Conservation (phyloP, 495 filamentous ascomycete species). For the Lepraria neglecta region DNA sequence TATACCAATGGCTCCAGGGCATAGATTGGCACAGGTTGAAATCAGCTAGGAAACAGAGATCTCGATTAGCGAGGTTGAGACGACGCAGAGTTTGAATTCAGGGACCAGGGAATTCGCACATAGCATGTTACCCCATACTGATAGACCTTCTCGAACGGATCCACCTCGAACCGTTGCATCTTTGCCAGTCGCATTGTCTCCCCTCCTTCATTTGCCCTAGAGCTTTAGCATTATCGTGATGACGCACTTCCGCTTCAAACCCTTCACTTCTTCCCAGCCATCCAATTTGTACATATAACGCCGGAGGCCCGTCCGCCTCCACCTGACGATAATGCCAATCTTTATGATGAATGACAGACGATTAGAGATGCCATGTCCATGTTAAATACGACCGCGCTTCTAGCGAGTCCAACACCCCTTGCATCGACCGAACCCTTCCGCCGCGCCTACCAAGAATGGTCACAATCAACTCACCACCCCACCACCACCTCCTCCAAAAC, state of each 20-base stretch:
- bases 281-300: not conserved
- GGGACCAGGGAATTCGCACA: no score
- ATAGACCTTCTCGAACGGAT: no score
- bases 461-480: constrained; percentile 28
- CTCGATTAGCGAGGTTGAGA: not conserved
- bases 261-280: not conserved
- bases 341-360: no score
- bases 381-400: not conserved
- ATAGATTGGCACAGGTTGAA: not conserved
- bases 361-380: not conserved
- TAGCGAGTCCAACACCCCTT: not conserved
- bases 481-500: constrained; percentile 44
- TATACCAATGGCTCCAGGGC: constrained; percentile 28
- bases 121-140: no score
- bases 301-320: no score
- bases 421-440: not conserved
- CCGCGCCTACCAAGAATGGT: constrained; percentile 22
- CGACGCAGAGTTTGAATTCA: no score
- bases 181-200: no score
- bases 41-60: not conserved
- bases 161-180: no score
- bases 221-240: not conserved
- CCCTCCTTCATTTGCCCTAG: no score
- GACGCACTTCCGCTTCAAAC: not conserved
- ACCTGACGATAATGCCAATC: not conserved